Evolutionary conservation across 164 flowering plant species (phyloP), one percentile per base, ranked within the genome.

Genomic region (Saururus chinensis): DNA sequence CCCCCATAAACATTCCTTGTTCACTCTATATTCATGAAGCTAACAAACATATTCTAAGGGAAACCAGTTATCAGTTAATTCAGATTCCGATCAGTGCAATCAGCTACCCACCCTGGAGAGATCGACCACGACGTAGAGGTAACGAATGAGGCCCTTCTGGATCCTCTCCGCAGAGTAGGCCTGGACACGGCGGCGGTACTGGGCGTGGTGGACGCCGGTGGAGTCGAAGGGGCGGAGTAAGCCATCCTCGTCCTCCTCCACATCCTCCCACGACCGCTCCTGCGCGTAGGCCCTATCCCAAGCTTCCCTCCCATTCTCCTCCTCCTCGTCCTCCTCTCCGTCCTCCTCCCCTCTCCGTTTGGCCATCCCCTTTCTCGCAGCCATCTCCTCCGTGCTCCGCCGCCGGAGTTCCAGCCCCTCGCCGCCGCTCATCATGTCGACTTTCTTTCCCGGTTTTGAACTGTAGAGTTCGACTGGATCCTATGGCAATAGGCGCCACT

Each of bases 201-300:
- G 98, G 26, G 93, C 81, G 72, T 86, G 96, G 51, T 81, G 70
- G 23, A 84, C 62, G n/a, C 77, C 49, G 55, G 73, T 66, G 69
- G 76, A 80, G 72, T 92, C 96, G 20, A 89, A 78, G 12, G 93
- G 82, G 9, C 87, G 82, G 59, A 92, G 89, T 37, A 82, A 79
- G 1, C 98, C 96, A 14, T 89, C 87, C 65, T 89, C 98, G 60
- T 92, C 96, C 71, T 87, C 96, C 71, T 87, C 93, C 62, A 89
- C 66, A 13, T 85, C 71, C 67, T 92, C 96, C 98, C 98, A 92
- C 0, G 96, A 89, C 61, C 98, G 79, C 66, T 89, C 98, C 56
- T 87, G 93, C 0, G 93, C 86, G 62, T 92, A 92, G 59, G 84
- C 75, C 70, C 88, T 80, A 76, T 92, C 95, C 96, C 91, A 85